Evolutionary conservation across 2,329 filamentous ascomycete genomes (phyloP), one percentile per base, ranked within the genome.

Genomic region (Sordariomycetes sp.): DNA sequence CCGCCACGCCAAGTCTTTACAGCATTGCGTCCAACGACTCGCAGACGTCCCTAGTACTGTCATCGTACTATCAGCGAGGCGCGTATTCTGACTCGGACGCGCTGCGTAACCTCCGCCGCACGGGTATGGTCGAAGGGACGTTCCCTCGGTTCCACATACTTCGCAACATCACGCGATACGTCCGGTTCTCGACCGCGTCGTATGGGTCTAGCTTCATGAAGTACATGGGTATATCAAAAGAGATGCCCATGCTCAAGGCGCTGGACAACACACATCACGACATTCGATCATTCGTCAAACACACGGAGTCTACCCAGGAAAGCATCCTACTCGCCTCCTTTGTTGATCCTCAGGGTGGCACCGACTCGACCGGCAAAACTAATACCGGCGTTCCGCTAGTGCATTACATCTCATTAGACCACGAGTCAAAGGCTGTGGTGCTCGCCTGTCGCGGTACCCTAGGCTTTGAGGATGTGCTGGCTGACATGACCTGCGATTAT

Each of bases 401-500:
- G 2, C 86, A 89, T 67, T 89, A 87, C 62, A 80, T 89, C 39
- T 84, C 84, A 1, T 71, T 89, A 0, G 86, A 89, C 62, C 84
- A 87, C 64, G 81, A 85, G 55, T 85, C 85, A 1, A 85, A 83
- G 63, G 85, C 86, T 0, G 81, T 89, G 0, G 85, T 89, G 0
- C 72, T 89, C n/a, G 84, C 85, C 1, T 86, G 86, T 55, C 79
- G 86, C 42, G 86, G 86, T 1, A 89, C 86, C 0, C 73, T 87
- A 45, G 86, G 86, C 0, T 88, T 89, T 60, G 85, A 89, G 63
- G 86, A 89, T 64, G 80, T 89, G 25, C 70, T 89, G 39, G 85
- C 85, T 0, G 86, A 89, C 64, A 81, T 89, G 78, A 85, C 85
- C 34, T 89, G 85, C 67, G 85, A 87, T 53, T 89, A 88, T 61